Conservation (phyloP, 352 stramenopile species). For the Phytophthora megakarya region DNA sequence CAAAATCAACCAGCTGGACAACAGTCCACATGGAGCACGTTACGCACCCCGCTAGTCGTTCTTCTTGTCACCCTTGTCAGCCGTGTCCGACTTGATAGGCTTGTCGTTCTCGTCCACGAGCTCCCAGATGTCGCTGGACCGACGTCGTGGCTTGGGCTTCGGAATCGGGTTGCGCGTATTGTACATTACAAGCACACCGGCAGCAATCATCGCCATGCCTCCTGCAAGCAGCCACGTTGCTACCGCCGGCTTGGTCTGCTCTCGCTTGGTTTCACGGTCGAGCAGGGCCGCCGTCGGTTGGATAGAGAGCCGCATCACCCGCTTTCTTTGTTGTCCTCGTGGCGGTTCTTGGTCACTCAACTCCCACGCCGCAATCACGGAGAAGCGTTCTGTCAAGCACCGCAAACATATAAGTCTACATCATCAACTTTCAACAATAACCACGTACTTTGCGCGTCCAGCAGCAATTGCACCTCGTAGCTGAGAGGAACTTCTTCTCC, state of each 20-base stretch:
- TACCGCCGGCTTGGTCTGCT: conserved; percentile 15
- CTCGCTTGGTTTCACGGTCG: conserved; percentile 39
- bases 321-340: conserved; percentile 27
- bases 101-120: conserved; percentile 52
- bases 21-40: conserved; percentile 5
- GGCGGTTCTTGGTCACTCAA: conserved; percentile 39
- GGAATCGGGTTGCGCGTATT: conserved; percentile 40
- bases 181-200: conserved; percentile 57
- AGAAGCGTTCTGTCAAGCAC: conserved; percentile 47
- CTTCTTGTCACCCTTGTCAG: conserved; percentile 32
- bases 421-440: background rate
- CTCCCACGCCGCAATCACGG: conserved; percentile 66
- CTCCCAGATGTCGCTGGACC: conserved; percentile 51
- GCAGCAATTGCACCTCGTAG: conserved; percentile 56
- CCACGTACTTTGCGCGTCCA: conserved; percentile 48
- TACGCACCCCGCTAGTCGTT: conserved; percentile 27
- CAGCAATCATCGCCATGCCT: conserved; percentile 53
- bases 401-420: background rate
- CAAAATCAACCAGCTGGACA: conserved; percentile 2
- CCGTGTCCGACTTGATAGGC: conserved; percentile 25
- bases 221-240: conserved; percentile 50
- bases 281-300: conserved; percentile 44
- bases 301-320: conserved; percentile 52
- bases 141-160: conserved; percentile 29
- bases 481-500: conserved; percentile 33